Evolutionary conservation across 352 stramenopile genomes (phyloP).

Genomic region (Thalassiosira hispida): DNA sequence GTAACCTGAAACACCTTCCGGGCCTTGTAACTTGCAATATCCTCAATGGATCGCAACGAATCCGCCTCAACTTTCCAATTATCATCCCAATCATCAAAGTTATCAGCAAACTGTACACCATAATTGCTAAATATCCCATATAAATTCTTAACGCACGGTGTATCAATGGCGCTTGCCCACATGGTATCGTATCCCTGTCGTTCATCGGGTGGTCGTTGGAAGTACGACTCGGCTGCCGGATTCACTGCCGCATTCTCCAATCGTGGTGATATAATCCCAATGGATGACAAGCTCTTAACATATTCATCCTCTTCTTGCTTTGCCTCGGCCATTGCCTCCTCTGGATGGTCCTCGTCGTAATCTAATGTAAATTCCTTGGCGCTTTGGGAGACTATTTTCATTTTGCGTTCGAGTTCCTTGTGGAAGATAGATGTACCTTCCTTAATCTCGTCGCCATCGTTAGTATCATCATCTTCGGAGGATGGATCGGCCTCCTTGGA

Average conservation of each 20-base stretch:
- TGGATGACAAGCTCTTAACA: slow-evolving; percentile 47
- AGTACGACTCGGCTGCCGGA: slow-evolving; percentile 70
- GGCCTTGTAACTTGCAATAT: slow-evolving; percentile 82
- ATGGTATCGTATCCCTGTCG: slow-evolving; percentile 78
- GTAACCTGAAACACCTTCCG: slow-evolving; percentile 77
- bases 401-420: slow-evolving; percentile 52
- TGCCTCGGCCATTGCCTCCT: slow-evolving; percentile 47
- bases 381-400: slow-evolving; percentile 47
- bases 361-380: slow-evolving; percentile 51
- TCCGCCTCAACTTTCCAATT: slow-evolving; percentile 59
- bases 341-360: slow-evolving; percentile 58
- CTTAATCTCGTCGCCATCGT: slow-evolving; percentile 25
- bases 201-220: slow-evolving; percentile 64
- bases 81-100: slow-evolving; percentile 82
- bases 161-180: slow-evolving; percentile 80
- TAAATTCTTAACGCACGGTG: slow-evolving; percentile 73
- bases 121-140: slow-evolving; percentile 77
- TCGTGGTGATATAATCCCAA: slow-evolving; percentile 54
- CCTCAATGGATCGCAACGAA: slow-evolving; percentile 73
- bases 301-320: slow-evolving; percentile 48
- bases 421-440: slow-evolving; percentile 27
- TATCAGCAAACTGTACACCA: slow-evolving; percentile 81
- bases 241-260: slow-evolving; percentile 73
- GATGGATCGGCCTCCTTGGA: neutral
- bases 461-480: neutral